A percentile compares a stretch with the other conserved stretches of the same genome.
Evolutionary conservation across 805 yeast species (phyloP).

Genomic region (Torulaspora indica): DNA sequence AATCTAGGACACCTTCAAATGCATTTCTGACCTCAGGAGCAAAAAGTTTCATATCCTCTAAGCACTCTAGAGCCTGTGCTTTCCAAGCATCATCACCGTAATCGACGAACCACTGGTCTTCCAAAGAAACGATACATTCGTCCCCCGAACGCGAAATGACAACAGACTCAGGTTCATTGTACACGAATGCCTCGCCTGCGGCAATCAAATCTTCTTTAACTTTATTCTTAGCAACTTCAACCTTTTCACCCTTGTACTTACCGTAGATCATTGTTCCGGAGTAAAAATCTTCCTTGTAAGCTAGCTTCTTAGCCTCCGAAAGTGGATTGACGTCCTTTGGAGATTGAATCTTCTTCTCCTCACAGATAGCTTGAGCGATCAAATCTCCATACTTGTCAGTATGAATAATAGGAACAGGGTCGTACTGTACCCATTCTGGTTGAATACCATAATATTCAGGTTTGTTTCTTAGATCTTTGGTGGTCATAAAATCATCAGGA

Average conservation of each 20-base stretch:
- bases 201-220: conserved; percentile 78
- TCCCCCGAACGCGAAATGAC: conserved; percentile 96
- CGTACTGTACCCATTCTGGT: conserved; percentile 77
- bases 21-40: conserved; percentile 82
- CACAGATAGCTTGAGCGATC: conserved; percentile 79
- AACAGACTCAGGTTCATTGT: conserved; percentile 88
- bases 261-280: conserved; percentile 81
- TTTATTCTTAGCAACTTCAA: conserved; percentile 84
- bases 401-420: conserved; percentile 65
- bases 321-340: conserved; percentile 87
- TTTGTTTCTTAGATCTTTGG: conserved; percentile 76
- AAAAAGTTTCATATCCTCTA: conserved; percentile 70
- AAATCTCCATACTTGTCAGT: conserved; percentile 85
- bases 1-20: conserved; percentile 87
- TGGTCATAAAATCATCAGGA: conserved; percentile 92
- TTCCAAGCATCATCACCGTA: conserved; percentile 96
- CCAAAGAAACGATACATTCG: conserved; percentile 91
- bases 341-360: conserved; percentile 85
- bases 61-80: conserved; percentile 70
- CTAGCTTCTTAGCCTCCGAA: conserved; percentile 88
- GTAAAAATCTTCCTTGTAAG: conserved; percentile 95
- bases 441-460: conserved; percentile 86
- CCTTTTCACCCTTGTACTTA: conserved; percentile 80
- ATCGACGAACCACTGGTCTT: conserved; percentile 97
- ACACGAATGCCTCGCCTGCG: conserved; percentile 75